Base-by-base conservation (phyloP, 257 asterid species). In the Primulina eburnea region DNA sequence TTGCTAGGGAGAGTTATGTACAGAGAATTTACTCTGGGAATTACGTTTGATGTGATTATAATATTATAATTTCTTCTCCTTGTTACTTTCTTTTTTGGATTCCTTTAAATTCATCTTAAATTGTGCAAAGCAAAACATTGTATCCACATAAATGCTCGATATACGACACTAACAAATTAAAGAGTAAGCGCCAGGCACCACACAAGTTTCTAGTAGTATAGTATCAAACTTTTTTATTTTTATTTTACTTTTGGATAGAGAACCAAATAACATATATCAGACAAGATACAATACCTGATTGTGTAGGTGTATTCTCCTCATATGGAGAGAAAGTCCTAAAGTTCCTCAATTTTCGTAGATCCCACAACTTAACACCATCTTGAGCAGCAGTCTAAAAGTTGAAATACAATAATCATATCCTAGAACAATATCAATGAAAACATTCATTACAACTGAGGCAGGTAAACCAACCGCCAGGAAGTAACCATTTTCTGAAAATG, bases 291-390 rank as follows among this genome's bases (percentile, higher is more conserved):
- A 59, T 64, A 94, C 99, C 98, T 75, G 98, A 79, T 73, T 87
- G 98, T 34, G 96, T 89, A 7, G 98, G 88, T 11, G 89, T 81
- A 73, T 86, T 85, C 71, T 89, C 97, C 76, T 94, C 98, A 38
- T 92, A 90, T 24, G 98, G 96, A 40, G 87, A 12, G 61, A 94
- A 80, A 67, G 85, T 89, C 79, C 93, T 80, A 33, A 94, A 94
- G 78, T 88, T 94, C 73, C 77, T 94, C 90, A 94, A 81, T 83
- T 87, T 94, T 14, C 99, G 99, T 64, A 94, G 85, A 86, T 94
- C 99, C 92, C 89, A 94, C 68, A 94, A 96, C 86, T 88, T 89
- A 68, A 94, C 99, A 70, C 99, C 99, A 85, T 94, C 99, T 67
- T 85, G 93, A 62, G 97, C 98, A 67, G 98, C 98, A 78, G 97